phyloP scores from a whole-genome alignment of 768 basidiomycete species.

The Termitomyces sp. region DNA sequence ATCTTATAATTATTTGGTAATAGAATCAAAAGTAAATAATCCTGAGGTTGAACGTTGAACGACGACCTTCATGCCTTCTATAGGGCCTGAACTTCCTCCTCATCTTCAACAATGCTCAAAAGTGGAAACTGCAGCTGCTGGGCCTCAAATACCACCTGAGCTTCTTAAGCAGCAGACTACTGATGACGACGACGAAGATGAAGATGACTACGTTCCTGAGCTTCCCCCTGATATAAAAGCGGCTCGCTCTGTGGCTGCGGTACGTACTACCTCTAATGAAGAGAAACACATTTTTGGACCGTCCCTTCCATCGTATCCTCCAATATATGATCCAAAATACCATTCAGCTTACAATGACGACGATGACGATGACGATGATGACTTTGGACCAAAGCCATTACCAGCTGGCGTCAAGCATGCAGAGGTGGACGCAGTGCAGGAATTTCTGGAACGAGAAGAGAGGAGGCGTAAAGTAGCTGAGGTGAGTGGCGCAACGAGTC shows the following conservation, averaged over 20 bases:
- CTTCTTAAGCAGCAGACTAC: conserved; percentile 18
- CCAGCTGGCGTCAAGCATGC: conserved; percentile 37
- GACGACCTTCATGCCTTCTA: conserved; percentile 33
- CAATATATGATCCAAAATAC: conserved; percentile 24
- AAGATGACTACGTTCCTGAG: conserved; percentile 67
- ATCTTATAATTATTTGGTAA: conserved; percentile 7
- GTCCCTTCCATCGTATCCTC: conserved; percentile 37
- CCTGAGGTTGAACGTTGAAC: neutral
- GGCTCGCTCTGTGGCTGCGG: conserved; percentile 25
- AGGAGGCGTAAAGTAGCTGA: conserved; percentile 65
- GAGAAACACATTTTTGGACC: conserved; percentile 45
- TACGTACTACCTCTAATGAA: conserved; percentile 15
- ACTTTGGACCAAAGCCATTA: conserved; percentile 79
- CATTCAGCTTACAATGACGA: conserved; percentile 25
- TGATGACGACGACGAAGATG: conserved; percentile 29
- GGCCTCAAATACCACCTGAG: conserved; percentile 24
- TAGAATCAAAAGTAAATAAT: conserved; percentile 1
- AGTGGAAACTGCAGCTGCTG: conserved; percentile 11
- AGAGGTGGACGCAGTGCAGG: conserved; percentile 62
- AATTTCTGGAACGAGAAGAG: conserved; percentile 85
- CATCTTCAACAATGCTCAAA: conserved; percentile 29
- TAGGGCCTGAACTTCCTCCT: conserved; percentile 54
- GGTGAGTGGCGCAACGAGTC: conserved; percentile 24
- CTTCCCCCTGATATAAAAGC: conserved; percentile 68
- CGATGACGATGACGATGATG: conserved; percentile 69